Evolutionary conservation across 169 alveolate species (phyloP).

Genomic region (Plasmodium ovale): DNA sequence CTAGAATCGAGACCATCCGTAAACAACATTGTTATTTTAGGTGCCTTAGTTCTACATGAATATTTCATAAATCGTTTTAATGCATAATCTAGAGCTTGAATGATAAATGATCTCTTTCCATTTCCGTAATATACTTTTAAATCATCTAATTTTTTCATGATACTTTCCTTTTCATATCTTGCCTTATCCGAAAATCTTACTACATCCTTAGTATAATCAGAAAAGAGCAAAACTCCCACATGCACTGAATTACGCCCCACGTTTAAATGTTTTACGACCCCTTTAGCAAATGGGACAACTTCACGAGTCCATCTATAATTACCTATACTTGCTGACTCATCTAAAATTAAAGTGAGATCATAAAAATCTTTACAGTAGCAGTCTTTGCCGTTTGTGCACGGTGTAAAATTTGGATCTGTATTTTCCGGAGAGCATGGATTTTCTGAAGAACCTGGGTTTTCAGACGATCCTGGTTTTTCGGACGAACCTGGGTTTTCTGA

Average conservation of each 20-base stretch:
- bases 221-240: slow-evolving; percentile 45
- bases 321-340: slow-evolving; percentile 71
- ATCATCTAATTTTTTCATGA: slow-evolving; percentile 24
- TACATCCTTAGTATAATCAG: slow-evolving; percentile 41
- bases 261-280: slow-evolving; percentile 26
- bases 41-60: slow-evolving; percentile 60
- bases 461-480: too few species aligned
- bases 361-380: slow-evolving; percentile 63
- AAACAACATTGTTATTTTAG: slow-evolving; percentile 59
- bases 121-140: slow-evolving; percentile 31
- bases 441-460: background rate
- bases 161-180: slow-evolving; percentile 34
- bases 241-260: slow-evolving; percentile 28
- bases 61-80: slow-evolving; percentile 6
- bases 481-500: background rate
- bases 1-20: slow-evolving; percentile 64
- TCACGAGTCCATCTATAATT: slow-evolving; percentile 42
- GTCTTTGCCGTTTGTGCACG: slow-evolving; percentile 29
- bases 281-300: slow-evolving; percentile 62
- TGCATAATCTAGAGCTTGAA: slow-evolving; percentile 35
- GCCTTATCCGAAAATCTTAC: slow-evolving; percentile 42
- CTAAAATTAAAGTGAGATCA: slow-evolving; percentile 63
- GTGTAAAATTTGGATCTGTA: slow-evolving; percentile 3
- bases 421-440: background rate
- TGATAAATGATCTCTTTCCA: slow-evolving; percentile 38